Percentiles rank a stretch among this genome's conserved stretches.
Conservation (phyloP, 164 flowering plant genomes). For the Berberis vulgaris region DNA sequence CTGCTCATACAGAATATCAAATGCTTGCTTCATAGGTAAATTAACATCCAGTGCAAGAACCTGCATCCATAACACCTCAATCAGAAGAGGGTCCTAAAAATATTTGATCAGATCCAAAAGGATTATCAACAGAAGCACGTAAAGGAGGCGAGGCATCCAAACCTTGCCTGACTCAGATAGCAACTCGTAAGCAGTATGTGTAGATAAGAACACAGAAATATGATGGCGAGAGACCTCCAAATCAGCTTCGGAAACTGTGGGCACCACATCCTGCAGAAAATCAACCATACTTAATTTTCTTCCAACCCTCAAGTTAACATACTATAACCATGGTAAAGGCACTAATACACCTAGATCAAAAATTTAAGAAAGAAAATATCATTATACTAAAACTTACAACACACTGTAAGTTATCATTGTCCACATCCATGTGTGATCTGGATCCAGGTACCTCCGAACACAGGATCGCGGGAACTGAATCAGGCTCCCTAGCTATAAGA, state of each 20-base stretch:
- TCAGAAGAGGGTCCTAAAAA: neutral
- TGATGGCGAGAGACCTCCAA: slow-evolving; percentile 64
- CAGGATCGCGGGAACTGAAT: slow-evolving; percentile 21
- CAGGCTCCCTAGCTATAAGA: slow-evolving; percentile 41
- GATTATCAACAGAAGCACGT: slow-evolving; percentile 1
- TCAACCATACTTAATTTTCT: slow-evolving; percentile 36
- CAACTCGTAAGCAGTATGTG: slow-evolving; percentile 75
- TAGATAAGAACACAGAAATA: slow-evolving; percentile 56
- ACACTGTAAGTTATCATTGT: slow-evolving; percentile 51
- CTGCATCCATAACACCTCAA: slow-evolving; percentile 27
- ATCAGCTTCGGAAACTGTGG: slow-evolving; percentile 58
- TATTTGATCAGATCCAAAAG: slow-evolving; percentile 5
- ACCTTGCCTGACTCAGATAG: slow-evolving; percentile 93
- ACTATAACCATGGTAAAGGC: too few species aligned
- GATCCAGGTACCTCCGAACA: slow-evolving; percentile 17
- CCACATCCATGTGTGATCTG: slow-evolving; percentile 80
- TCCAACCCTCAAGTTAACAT: too few species aligned
- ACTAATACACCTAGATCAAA: too few species aligned
- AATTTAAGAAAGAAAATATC: neutral
- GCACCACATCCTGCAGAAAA: slow-evolving; percentile 33
- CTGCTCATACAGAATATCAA: slow-evolving; percentile 88
- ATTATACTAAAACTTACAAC: slow-evolving; percentile 33
- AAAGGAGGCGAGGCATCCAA: slow-evolving; percentile 30
- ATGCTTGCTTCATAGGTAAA: slow-evolving; percentile 91
- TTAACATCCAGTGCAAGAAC: slow-evolving; percentile 75